A percentile compares a stretch with the other conserved stretches of the same genome.
phyloP scores from a whole-genome alignment of 805 yeast species.

The Metschnikowia cubensis region DNA sequence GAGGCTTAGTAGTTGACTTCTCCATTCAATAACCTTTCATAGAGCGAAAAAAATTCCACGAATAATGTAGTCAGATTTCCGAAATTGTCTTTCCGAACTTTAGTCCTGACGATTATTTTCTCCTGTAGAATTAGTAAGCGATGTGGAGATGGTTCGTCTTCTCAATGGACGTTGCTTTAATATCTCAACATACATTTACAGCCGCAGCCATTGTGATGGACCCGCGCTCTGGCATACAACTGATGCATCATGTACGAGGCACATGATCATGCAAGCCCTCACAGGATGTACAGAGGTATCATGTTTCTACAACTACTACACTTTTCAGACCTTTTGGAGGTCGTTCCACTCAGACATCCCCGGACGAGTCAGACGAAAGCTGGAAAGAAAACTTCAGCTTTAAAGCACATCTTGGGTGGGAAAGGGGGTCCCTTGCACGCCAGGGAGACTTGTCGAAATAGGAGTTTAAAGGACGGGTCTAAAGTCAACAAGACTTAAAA shows the following conservation, averaged over 20 bases:
- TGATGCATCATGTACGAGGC: neutral
- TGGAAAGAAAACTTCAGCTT: too few species aligned
- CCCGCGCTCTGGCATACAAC: neutral
- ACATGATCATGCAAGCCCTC: neutral
- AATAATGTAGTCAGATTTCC: neutral
- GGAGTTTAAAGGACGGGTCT: too few species aligned
- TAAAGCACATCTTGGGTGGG: too few species aligned
- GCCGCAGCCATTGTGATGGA: neutral
- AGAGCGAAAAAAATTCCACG: neutral
- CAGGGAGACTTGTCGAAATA: too few species aligned
- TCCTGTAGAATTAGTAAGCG: neutral
- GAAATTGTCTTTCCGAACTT: neutral
- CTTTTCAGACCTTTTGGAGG: neutral
- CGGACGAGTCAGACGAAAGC: too few species aligned
- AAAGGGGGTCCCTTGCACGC: too few species aligned
- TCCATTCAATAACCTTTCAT: neutral
- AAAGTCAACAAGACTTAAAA: too few species aligned
- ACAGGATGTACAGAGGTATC: neutral
- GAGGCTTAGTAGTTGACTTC: neutral
- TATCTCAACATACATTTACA: neutral
- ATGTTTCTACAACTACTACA: neutral
- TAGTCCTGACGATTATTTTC: too few species aligned
- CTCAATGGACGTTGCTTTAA: neutral
- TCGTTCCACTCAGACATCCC: too few species aligned
- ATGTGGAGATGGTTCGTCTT: neutral